Evolutionary conservation across 75 land plant genomes (phyloP).

Genomic region (Pinus taeda): DNA sequence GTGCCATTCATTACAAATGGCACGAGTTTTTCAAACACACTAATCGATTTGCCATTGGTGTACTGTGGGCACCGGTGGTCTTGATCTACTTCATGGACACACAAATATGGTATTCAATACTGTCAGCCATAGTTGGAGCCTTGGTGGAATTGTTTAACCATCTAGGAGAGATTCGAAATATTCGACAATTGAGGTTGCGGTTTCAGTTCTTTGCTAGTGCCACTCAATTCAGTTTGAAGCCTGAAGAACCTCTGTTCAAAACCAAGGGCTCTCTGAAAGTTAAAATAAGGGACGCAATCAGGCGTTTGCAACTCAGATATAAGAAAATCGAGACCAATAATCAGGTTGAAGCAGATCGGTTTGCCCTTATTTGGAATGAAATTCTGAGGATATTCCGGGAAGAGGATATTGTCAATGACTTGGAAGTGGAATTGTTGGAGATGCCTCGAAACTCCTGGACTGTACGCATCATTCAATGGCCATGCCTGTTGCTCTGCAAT

Average conservation of each 20-base stretch:
- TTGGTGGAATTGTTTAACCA: constrained; percentile 81
- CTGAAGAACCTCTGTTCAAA: constrained; percentile 64
- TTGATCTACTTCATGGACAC: constrained; percentile 92
- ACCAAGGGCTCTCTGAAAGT: constrained; percentile 39
- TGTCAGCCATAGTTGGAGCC: constrained; percentile 76
- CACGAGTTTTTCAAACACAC: constrained; percentile 47
- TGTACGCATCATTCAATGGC: constrained; percentile 82
- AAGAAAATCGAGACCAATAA: constrained; percentile 62
- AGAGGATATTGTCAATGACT: constrained; percentile 83
- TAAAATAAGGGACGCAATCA: constrained; percentile 52
- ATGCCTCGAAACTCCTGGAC: constrained; percentile 78
- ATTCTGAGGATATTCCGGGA: constrained; percentile 68
- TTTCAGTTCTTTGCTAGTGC: constrained; percentile 98
- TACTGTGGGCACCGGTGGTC: constrained; percentile 65
- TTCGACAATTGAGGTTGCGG: constrained; percentile 70
- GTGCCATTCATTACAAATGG: constrained; percentile 42
- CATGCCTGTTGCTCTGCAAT: constrained; percentile 76
- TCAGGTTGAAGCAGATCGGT: constrained; percentile 72
- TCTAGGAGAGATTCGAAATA: constrained; percentile 89
- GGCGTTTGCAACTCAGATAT: constrained; percentile 72
- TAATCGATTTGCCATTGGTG: constrained; percentile 65
- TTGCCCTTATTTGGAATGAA: constrained; percentile 87
- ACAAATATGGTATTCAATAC: constrained; percentile 89
- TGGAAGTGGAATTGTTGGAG: constrained; percentile 80
- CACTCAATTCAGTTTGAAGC: constrained; percentile 85